These are phyloP conservation scores for Pythium guiyangense DNA, from an alignment of 352 stramenopile species.

Conservation along the genomic window DNA sequence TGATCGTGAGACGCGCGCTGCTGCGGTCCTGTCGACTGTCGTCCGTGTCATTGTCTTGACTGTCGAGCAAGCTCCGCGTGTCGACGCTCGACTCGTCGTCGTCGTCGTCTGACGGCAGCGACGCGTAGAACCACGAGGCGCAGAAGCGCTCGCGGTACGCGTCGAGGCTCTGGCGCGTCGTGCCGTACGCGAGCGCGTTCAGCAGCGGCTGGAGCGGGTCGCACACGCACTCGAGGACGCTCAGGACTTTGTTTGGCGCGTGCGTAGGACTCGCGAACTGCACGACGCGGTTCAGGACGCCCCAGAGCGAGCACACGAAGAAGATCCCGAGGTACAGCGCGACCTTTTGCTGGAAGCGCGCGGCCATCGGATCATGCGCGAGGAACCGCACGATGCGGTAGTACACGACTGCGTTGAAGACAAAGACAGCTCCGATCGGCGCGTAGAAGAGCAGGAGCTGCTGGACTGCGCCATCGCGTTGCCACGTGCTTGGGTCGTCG, in stretches of 20 bases:
- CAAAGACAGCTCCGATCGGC: conserved; percentile 53
- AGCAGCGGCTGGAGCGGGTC: conserved; percentile 67
- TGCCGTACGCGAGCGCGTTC: conserved; percentile 64
- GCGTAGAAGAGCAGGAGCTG: conserved; percentile 69
- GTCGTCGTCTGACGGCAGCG: conserved; percentile 58
- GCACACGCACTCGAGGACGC: conserved; percentile 64
- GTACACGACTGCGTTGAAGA: conserved; percentile 66
- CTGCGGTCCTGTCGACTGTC: background rate
- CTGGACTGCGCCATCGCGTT: conserved; percentile 39
- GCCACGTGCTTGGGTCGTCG: conserved; percentile 29
- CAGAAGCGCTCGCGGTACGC: conserved; percentile 71
- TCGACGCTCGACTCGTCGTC: conserved; percentile 66
- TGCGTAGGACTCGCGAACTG: conserved; percentile 48
- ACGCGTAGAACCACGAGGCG: conserved; percentile 55
- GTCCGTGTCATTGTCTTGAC: conserved; percentile 13
- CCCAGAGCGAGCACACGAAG: conserved; percentile 76
- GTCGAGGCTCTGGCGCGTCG: conserved; percentile 66
- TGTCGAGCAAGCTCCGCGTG: conserved; percentile 29
- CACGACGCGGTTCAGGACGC: conserved; percentile 56
- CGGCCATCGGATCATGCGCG: conserved; percentile 57
- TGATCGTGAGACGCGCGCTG: background rate
- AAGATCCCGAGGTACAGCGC: conserved; percentile 63
- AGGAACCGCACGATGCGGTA: conserved; percentile 58
- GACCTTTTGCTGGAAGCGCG: conserved; percentile 49
- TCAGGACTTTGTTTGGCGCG: conserved; percentile 45